These are phyloP conservation scores for Collariella sp. DNA, from an alignment of 495 filamentous ascomycete genomes.

Conservation along the genomic window DNA sequence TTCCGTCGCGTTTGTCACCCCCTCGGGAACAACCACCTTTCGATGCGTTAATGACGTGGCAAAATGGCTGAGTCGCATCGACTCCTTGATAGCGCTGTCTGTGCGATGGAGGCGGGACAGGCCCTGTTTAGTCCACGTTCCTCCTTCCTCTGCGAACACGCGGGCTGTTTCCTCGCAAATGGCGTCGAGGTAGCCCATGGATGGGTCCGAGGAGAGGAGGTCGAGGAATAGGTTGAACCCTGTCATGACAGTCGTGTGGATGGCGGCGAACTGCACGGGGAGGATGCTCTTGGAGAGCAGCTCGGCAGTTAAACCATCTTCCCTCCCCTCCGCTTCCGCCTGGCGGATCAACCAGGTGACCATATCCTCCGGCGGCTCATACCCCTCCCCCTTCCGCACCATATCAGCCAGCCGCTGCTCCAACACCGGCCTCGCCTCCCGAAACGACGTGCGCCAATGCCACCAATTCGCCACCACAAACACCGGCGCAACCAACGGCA, in stretches of 20 bases:
- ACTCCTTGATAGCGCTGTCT: slow-evolving; percentile 33
- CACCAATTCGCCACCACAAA: slow-evolving; percentile 23
- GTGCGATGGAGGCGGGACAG: slow-evolving; percentile 25
- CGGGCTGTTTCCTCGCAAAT: slow-evolving; percentile 31
- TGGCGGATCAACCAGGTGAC: slow-evolving; percentile 32
- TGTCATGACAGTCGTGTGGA: slow-evolving; percentile 42
- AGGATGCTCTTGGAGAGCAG: slow-evolving; percentile 30
- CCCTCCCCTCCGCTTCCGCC: slow-evolving; percentile 20
- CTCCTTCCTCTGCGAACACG: slow-evolving; percentile 22
- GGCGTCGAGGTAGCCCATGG: slow-evolving; percentile 19
- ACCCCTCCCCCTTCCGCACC: slow-evolving; percentile 16
- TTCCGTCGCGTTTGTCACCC: slow-evolving; percentile 26
- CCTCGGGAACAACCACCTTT: slow-evolving; percentile 28
- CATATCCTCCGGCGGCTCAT: slow-evolving; percentile 25
- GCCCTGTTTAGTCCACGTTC: slow-evolving; percentile 34
- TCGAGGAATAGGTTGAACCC: slow-evolving; percentile 37
- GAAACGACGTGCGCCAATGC: slow-evolving; percentile 22
- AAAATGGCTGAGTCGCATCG: slow-evolving; percentile 28
- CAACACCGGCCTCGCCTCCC: slow-evolving; percentile 19
- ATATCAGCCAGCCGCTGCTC: slow-evolving; percentile 25
- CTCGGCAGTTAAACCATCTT: slow-evolving; percentile 16
- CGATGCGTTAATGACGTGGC: slow-evolving; percentile 26
- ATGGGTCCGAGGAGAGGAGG: slow-evolving; percentile 31
- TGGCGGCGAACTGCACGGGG: slow-evolving; percentile 37
- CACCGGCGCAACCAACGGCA: slow-evolving; percentile 26